phyloP scores from a whole-genome alignment of 345 rosid species.

The Rhizophora mangle region DNA sequence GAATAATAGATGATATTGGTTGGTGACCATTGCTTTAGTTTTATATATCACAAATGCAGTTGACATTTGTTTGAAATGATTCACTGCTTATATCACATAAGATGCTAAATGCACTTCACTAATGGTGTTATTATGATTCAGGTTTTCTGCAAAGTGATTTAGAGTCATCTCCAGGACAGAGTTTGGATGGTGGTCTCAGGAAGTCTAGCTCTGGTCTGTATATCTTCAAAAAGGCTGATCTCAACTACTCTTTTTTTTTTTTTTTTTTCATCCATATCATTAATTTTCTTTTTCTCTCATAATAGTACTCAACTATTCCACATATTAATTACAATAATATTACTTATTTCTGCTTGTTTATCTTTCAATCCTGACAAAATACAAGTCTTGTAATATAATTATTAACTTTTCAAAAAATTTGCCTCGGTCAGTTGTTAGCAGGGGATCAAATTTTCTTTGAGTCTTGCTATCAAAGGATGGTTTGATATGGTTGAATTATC shows the following conservation, averaged over 20 bases:
- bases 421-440: too few relatives aligned
- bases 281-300: not conserved
- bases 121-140: conserved; percentile 14
- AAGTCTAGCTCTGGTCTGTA: conserved; percentile 45
- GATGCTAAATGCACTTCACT: conserved; percentile 1
- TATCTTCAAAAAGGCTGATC: not conserved
- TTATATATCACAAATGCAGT: not conserved
- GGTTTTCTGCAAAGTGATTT: conserved; percentile 31
- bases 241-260: not conserved
- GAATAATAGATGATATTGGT: too few relatives aligned
- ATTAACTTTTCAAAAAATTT: too few relatives aligned
- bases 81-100: not conserved
- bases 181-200: conserved; percentile 48
- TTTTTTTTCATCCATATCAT: not conserved
- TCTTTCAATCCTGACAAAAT: too few relatives aligned
- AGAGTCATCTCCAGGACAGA: conserved; percentile 30
- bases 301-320: not conserved
- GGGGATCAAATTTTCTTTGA: too few relatives aligned
- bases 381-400: too few relatives aligned
- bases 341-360: too few relatives aligned
- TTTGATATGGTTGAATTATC: too few relatives aligned
- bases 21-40: not conserved
- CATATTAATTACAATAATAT: too few relatives aligned
- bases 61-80: not conserved
- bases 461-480: too few relatives aligned